phyloP scores from a whole-genome alignment of 208 protist genomes.

The Leishmania gerbilli region DNA sequence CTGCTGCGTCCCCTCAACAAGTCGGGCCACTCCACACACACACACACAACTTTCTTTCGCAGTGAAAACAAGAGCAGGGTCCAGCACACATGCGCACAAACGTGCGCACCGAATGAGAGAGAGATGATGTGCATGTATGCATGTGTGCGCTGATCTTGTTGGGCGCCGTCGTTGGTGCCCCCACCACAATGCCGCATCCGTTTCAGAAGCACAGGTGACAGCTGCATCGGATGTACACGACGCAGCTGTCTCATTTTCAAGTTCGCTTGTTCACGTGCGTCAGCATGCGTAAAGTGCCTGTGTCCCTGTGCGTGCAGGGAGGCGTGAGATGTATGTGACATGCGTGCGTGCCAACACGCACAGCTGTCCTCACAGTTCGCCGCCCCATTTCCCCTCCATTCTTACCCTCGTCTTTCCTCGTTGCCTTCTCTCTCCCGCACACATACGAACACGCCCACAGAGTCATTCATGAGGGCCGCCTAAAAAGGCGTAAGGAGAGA shows the following conservation, averaged over 20 bases:
- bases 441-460: background rate
- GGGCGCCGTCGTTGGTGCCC: background rate
- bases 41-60: background rate
- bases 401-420: background rate
- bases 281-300: background rate
- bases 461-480: background rate
- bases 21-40: background rate
- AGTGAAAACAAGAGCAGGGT: background rate
- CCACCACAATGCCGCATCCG: background rate
- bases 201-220: background rate
- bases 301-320: background rate
- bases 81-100: background rate
- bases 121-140: background rate
- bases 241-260: background rate
- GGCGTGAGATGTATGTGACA: background rate
- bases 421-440: background rate
- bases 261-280: background rate
- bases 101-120: conserved; percentile 4
- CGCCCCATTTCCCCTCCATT: background rate
- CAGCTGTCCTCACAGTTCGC: background rate
- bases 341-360: background rate
- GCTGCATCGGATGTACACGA: background rate
- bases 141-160: background rate
- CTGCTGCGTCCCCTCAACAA: background rate
- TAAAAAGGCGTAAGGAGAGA: background rate